These are phyloP conservation scores for Cyberlindnera mrakii DNA, from an alignment of 805 yeast species.

Conservation along the genomic window DNA sequence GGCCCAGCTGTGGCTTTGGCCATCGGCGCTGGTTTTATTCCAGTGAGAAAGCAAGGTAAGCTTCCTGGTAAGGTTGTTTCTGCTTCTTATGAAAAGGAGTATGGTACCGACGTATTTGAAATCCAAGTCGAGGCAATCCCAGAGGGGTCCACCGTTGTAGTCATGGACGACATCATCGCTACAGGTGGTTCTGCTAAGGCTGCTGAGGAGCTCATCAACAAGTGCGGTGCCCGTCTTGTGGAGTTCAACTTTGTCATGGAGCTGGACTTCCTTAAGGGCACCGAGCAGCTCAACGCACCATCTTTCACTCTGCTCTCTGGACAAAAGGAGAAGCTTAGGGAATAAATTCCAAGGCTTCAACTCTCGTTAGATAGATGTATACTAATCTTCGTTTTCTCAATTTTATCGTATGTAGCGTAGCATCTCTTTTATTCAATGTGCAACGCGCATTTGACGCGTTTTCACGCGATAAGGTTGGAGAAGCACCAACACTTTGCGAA, in stretches of 20 bases:
- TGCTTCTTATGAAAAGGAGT: constrained; percentile 83
- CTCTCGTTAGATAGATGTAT: too few species aligned
- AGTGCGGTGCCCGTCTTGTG: constrained; percentile 62
- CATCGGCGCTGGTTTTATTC: constrained; percentile 84
- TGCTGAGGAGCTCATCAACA: constrained; percentile 77
- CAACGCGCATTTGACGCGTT: too few species aligned
- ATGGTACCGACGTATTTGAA: constrained; percentile 86
- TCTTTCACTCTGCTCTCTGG: constrained; percentile 86
- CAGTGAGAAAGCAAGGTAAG: constrained; percentile 93
- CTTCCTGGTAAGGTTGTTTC: constrained; percentile 77
- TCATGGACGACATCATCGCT: constrained; percentile 95
- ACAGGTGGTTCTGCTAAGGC: constrained; percentile 97
- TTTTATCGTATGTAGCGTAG: too few species aligned
- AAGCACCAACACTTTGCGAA: too few species aligned
- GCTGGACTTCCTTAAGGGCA: constrained; percentile 89
- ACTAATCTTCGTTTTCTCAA: too few species aligned
- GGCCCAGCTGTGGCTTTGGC: constrained; percentile 95
- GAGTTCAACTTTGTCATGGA: constrained; percentile 91
- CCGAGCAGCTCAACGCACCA: constrained; percentile 79
- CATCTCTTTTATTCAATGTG: too few species aligned
- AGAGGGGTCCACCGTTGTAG: constrained; percentile 71
- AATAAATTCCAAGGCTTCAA: constrained; percentile 1
- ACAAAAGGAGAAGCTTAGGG: constrained; percentile 51
- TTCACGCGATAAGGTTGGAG: too few species aligned
- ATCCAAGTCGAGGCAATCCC: constrained; percentile 81